A percentile compares a stretch with the other conserved stretches of the same genome.
Evolutionary conservation across 2,329 filamentous ascomycete genomes (phyloP).

Genomic region (Sclerotinia minor): DNA sequence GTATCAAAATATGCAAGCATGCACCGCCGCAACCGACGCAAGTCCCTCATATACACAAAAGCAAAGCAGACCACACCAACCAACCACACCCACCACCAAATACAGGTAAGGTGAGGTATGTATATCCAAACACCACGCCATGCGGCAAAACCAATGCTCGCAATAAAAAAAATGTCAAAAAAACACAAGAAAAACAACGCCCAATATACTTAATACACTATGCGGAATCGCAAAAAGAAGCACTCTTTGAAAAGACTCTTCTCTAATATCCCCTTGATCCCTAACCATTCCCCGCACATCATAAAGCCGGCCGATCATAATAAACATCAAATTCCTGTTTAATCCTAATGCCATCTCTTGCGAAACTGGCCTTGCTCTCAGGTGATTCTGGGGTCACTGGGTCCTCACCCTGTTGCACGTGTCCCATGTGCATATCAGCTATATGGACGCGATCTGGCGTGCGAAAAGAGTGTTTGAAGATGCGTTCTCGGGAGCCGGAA

Average conservation of each 20-base stretch:
- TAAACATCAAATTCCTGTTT: slow-evolving; percentile 22
- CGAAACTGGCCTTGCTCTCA: background rate
- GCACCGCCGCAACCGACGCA: too few relatives aligned
- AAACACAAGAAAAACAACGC: background rate
- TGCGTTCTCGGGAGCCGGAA: background rate
- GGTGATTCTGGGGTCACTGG: background rate
- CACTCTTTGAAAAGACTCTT: background rate
- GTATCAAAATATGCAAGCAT: slow-evolving; percentile 5
- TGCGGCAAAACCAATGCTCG: background rate
- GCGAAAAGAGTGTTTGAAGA: background rate
- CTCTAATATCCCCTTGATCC: background rate
- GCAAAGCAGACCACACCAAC: too few relatives aligned
- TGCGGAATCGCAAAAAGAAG: background rate
- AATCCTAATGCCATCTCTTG: slow-evolving; percentile 7
- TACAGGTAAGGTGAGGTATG: background rate
- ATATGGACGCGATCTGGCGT: slow-evolving; percentile 3
- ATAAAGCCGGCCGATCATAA: slow-evolving; percentile 17
- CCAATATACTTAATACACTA: slow-evolving; percentile 7
- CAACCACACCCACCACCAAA: background rate
- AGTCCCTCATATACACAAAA: background rate
- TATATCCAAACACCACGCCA: slow-evolving; percentile 5
- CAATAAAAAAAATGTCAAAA: background rate
- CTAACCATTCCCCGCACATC: background rate
- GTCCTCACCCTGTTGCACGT: background rate
- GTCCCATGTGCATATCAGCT: slow-evolving; percentile 11